Percentiles rank a stretch among this genome's conserved stretches.
Evolutionary conservation across 257 asterid species (phyloP).

Genomic region (Leptodermis oblonga): DNA sequence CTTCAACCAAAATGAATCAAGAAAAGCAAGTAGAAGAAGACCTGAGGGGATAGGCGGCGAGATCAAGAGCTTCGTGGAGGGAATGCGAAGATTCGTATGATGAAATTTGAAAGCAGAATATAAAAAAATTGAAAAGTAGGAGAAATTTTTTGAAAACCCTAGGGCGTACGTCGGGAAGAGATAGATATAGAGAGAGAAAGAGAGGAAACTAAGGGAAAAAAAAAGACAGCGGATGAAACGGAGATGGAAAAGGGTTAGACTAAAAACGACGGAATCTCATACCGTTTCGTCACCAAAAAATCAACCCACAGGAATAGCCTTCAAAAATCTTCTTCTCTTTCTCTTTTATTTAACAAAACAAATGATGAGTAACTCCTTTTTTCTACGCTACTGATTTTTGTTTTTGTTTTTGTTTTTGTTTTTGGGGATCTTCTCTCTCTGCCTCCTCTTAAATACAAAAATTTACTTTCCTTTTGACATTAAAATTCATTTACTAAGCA

Average conservation of each 20-base stretch:
- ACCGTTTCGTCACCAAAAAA: background rate
- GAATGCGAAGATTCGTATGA: background rate
- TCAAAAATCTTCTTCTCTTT: conserved; percentile 6
- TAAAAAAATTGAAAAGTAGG: background rate
- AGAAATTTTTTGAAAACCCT: conserved; percentile 15
- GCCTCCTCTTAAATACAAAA: background rate
- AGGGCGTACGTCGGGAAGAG: background rate
- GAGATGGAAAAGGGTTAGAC: conserved; percentile 19
- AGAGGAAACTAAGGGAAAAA: background rate
- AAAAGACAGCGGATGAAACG: background rate
- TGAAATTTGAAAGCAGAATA: background rate
- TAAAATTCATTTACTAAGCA: too few species aligned
- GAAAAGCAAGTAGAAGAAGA: too few species aligned
- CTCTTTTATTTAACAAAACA: too few species aligned
- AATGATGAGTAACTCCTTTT: too few species aligned
- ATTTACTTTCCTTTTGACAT: background rate
- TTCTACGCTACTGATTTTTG: background rate
- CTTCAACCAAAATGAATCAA: too few species aligned
- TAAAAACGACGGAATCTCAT: background rate
- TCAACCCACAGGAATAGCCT: background rate
- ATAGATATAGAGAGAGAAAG: background rate
- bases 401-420: too few species aligned
- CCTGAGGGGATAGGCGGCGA: conserved; percentile 8
- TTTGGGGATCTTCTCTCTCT: background rate
- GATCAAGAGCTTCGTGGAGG: conserved; percentile 8